Percentiles rank a stretch among this genome's conserved stretches.
Conservation (phyloP, 129 eudicot genomes). For the Solidago caesia region DNA sequence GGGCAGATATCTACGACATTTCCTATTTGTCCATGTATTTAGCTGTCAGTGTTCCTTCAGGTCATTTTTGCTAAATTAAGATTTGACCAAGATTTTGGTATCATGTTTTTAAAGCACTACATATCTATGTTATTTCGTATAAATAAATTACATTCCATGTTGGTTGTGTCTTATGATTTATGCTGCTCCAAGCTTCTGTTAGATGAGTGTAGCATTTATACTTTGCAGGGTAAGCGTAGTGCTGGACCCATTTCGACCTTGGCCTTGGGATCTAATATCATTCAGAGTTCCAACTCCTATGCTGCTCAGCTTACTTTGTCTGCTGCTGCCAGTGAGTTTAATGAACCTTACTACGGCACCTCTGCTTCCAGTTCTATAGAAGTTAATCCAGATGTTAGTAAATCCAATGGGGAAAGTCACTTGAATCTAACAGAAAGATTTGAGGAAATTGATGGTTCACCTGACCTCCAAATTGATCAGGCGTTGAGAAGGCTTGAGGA, state of each 20-base stretch:
- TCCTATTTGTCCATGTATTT: neutral
- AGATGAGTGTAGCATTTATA: constrained; percentile 22
- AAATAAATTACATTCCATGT: neutral
- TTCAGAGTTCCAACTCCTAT: constrained; percentile 58
- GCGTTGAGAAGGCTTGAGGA: constrained; percentile 61
- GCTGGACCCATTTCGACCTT: constrained; percentile 42
- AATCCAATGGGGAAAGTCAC: constrained; percentile 38
- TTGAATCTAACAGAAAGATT: constrained; percentile 34
- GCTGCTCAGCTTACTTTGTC: constrained; percentile 42
- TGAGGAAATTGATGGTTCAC: constrained; percentile 36
- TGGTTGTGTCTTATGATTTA: constrained; percentile 8
- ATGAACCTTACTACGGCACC: constrained; percentile 41
- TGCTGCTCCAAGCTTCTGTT: constrained; percentile 11
- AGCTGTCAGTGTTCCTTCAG: neutral
- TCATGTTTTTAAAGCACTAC: neutral
- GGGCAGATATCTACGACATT: neutral
- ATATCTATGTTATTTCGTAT: constrained; percentile 3
- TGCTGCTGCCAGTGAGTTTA: constrained; percentile 38
- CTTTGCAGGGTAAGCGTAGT: constrained; percentile 39
- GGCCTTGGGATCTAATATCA: constrained; percentile 49
- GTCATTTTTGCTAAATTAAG: constrained; percentile 13
- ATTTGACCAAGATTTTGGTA: constrained; percentile 8
- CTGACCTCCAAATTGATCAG: constrained; percentile 48
- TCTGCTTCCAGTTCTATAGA: constrained; percentile 60
- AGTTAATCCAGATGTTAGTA: constrained; percentile 43